Evolutionary conservation across 1,284 basidiomycete genomes (phyloP).

Genomic region (Tranzscheliella williamsii): DNA sequence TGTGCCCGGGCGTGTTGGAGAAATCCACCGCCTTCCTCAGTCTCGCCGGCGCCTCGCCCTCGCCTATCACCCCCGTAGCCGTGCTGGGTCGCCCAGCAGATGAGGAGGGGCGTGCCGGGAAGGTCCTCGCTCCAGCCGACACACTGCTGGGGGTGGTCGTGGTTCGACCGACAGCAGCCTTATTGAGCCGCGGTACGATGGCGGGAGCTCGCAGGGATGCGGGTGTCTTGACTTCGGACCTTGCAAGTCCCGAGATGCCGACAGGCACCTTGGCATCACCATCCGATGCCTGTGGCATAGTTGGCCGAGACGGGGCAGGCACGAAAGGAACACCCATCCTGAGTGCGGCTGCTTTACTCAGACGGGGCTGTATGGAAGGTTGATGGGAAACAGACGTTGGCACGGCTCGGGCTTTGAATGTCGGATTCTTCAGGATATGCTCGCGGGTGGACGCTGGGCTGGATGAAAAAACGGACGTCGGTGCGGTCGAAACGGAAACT

Average conservation of each 20-base stretch:
- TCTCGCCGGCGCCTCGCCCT: too few species aligned
- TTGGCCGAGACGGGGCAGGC: background rate
- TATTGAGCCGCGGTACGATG: constrained; percentile 41
- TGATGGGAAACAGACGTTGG: constrained; percentile 68
- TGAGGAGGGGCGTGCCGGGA: background rate
- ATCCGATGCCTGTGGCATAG: background rate
- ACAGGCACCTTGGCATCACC: constrained; percentile 1
- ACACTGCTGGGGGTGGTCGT: background rate
- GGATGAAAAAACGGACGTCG: constrained; percentile 1
- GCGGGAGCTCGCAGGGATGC: constrained; percentile 24
- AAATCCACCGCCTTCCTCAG: constrained; percentile 34
- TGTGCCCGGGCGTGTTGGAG: constrained; percentile 43
- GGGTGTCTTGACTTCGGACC: constrained; percentile 12
- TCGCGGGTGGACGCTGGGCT: background rate
- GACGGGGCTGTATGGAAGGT: constrained; percentile 76
- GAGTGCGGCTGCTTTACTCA: constrained; percentile 74
- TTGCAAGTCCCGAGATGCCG: constrained; percentile 39
- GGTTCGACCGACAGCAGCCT: constrained; percentile 31
- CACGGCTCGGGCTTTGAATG: constrained; percentile 73
- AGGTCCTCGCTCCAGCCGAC: background rate
- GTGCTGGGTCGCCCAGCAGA: background rate
- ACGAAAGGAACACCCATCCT: constrained; percentile 63
- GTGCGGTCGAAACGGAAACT: background rate
- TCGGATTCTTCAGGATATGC: background rate
- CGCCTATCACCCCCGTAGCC: background rate